phyloP scores from a whole-genome alignment of 495 filamentous ascomycete genomes.

The Aspergillus olivimuriae region DNA sequence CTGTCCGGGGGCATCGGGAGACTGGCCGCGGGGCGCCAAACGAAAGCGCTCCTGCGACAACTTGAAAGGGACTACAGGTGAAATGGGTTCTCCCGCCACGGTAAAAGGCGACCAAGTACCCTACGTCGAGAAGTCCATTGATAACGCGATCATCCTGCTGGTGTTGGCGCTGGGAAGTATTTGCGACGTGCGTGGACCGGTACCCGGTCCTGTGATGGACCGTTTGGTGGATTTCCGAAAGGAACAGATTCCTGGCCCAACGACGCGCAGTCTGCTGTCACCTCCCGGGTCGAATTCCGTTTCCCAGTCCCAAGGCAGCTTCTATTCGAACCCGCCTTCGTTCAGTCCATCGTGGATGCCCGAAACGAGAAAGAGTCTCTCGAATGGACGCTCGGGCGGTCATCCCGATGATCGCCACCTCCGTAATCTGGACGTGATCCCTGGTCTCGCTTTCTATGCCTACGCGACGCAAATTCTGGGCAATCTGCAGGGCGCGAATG shows the following conservation, averaged over 20 bases:
- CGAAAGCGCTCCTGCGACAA: conserved; percentile 37
- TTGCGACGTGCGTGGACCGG: conserved; percentile 54
- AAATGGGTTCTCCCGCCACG: conserved; percentile 13
- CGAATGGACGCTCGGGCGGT: conserved; percentile 10
- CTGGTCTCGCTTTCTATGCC: conserved; percentile 82
- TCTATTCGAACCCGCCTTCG: too few species aligned
- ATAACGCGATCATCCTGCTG: conserved; percentile 73
- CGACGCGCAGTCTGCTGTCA: conserved; percentile 19
- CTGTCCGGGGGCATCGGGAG: conserved; percentile 18
- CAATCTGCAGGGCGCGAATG: conserved; percentile 66
- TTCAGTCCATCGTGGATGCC: too few species aligned
- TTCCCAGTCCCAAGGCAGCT: conserved; percentile 10
- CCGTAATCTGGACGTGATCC: conserved; percentile 80
- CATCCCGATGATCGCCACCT: conserved; percentile 12
- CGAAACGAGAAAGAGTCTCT: conserved; percentile 12
- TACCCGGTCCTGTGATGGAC: conserved; percentile 51
- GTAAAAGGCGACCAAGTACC: conserved; percentile 4
- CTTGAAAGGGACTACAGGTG: conserved; percentile 20
- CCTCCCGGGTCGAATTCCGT: conserved; percentile 23
- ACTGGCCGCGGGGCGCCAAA: conserved; percentile 30
- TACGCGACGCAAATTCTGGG: conserved; percentile 85
- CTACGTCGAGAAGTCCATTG: conserved; percentile 34
- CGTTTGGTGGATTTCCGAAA: conserved; percentile 18
- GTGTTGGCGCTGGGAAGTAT: conserved; percentile 84
- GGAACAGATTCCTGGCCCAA: conserved; percentile 22